Evolutionary conservation across 306 rosid genomes (phyloP), one percentile per base, ranked within the genome.

Genomic region (Vigna angularis): DNA sequence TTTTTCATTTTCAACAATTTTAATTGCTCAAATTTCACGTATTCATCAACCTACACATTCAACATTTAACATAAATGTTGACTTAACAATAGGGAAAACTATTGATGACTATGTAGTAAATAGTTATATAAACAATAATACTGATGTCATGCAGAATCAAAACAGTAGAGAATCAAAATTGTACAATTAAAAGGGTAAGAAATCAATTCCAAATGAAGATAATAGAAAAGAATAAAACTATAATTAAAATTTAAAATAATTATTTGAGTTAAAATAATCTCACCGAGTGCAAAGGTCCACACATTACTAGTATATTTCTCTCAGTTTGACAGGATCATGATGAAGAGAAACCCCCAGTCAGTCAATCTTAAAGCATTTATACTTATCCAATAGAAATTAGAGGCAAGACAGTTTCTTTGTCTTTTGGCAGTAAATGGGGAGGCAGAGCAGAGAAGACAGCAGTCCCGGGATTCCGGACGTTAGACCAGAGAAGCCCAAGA

Each of bases 381-480:
- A 17, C 65, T 61, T 15, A 38, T 69, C 61, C 32, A 57, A 44
- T 18, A 73, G 66, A 70, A 71, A 44, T 44, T 75, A 36, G 75
- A 70, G 62, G 71, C 72, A 53, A 79, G 52, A 71, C 76, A 47
- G 69, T 72, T 76, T 56, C 62, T 81, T 72, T 81, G 85, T 84
- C 83, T 77, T 76, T 81, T 38, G 80, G 83, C 83, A 81, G 83
- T 81, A 85, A 85, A 85, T 81, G 74, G 72, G 42, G 80, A 81
- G 49, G 71, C 88, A 81, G 85, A 75, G 84, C 82, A 75, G 76
- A 59, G 73, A 81, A 81, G 82, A 81, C 83, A 85, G 73, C 78
- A 73, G 88, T 81, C 88, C 88, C 74, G 88, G 85, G 88, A 85
- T 73, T 77, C 88, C 85, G 85, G 88, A 77, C 83, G 71, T 77